Evolutionary conservation across 805 yeast genomes (phyloP), one percentile per base, ranked within the genome.

Genomic region (Saccharomycopsis selenospora): DNA sequence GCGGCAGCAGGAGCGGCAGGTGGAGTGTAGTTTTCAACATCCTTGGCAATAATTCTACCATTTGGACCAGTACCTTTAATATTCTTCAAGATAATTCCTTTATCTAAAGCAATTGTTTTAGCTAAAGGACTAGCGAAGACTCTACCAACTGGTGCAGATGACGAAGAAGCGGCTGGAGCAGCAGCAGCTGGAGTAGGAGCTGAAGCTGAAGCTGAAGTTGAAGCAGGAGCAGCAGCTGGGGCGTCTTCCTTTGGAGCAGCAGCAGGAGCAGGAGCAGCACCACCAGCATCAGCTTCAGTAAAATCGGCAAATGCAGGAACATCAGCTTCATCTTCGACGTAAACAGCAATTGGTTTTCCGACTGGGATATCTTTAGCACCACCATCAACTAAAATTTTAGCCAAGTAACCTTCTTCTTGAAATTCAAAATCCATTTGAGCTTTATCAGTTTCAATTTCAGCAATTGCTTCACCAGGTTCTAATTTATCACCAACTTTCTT

Each of bases 101-200:
- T 79, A 67, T 91, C 96, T 57, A 90, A 74, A 52, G 99, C 99
- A 55, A 93, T 72, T 57, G 80, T 80, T 76, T 91, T 91, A 53
- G 99, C 99, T 56, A 85, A 72, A 51, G 99, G 99, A 53, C 98
- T 90, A 41, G 98, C 98, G 57, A 87, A 66, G 65, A 93, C 83
- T 69, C 96, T 79, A 58, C 74, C 84, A 46, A 75, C 70, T 29
- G 70, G 64, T 36, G 79, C 67, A 46, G 68, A 59, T 42, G 65
- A 52, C 4, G 75, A 52, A 14, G 72, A 46, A 14, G 72, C 48
- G 36, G 70, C 55, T 14, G 72, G 28, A 14, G 68, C 33, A 28
- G 65, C 43, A 29, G 68, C 46, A 8, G 61, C 43, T 48, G 40
- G 50, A 42, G 51, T 50, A 17, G 66, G 30, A 27, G 68, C 43